Base-by-base conservation (phyloP, 805 yeast species). In the Candida qinlingensis region DNA sequence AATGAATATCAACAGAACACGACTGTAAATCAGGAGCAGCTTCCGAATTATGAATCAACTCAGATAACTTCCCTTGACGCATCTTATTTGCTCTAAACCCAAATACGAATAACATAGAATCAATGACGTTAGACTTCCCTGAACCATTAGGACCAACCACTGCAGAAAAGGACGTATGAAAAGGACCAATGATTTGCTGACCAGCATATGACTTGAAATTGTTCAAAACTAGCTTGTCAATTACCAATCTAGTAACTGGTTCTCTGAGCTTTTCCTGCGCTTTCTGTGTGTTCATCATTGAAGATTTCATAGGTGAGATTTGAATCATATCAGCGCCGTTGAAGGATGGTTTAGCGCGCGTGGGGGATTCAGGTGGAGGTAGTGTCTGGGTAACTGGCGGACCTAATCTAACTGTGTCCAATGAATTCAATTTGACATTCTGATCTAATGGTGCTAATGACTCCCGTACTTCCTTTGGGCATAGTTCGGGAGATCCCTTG, bases 111-210 rank as follows among this genome's bases (percentile, higher is more conserved):
- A 95, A 76, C 75, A 94, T 81, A 5, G 97, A 89, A 65, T 95
- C 99, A 65, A 94, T 94, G 54, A 94, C 97, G 62, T 95, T 94
- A 12, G 98, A 91, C 67, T 94, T 94, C 3, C 99, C 99, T 10
- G 96, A 86, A 7, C 99, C 99, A 65, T 94, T 94, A 5, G 99
- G 99, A 0, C 99, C 99, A 11, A 94, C 97, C 9, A 94, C 96
- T 0, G 99, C 98, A 9, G 96, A 87, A 61, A 94, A 95, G 5
- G 95, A 88, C 36, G 91, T 69, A 59, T 94, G 86, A 66, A 94
- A 94, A 0, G 99, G 99, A 0, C 99, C 99, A 44, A 94, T 87
- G 6, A 80, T 79, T 68, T 94, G 98, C 13, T 76, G 71, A 0
- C 99, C 99, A 1, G 97, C 98, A 63, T 94, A 94, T 0, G 97